Conservation (phyloP, 805 yeast genomes). For the Pichia heedii region DNA sequence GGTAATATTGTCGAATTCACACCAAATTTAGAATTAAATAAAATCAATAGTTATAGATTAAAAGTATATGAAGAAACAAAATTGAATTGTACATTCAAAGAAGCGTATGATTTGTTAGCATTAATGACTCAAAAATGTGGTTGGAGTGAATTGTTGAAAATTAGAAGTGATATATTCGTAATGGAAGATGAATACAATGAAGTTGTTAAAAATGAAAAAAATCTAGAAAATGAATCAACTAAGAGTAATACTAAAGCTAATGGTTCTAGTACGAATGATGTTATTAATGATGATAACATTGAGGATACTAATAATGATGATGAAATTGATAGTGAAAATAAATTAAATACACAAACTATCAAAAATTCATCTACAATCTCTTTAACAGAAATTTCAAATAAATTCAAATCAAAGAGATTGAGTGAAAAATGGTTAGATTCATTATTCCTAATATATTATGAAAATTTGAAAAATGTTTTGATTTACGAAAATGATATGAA, state of each 20-base stretch:
- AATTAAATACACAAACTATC: not conserved
- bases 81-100: conserved; percentile 43
- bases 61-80: conserved; percentile 41
- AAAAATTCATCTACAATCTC: not conserved
- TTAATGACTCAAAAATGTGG: conserved; percentile 60
- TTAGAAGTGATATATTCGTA: conserved; percentile 65
- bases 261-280: not conserved
- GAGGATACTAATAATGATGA: not conserved
- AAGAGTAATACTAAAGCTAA: no score
- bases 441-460: conserved; percentile 55
- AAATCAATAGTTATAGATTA: conserved; percentile 39
- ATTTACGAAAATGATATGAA: conserved; percentile 34
- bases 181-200: conserved; percentile 63
- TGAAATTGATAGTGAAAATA: conserved; percentile 13
- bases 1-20: conserved; percentile 29
- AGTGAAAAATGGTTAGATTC: conserved; percentile 72
- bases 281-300: not conserved
- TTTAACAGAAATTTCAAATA: conserved; percentile 13
- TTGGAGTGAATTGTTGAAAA: conserved; percentile 67
- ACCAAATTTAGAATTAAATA: conserved; percentile 27
- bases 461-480: conserved; percentile 71
- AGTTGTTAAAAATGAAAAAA: conserved; percentile 13
- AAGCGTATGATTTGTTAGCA: conserved; percentile 64
- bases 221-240: conserved; percentile 6
- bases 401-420: conserved; percentile 38